These are phyloP conservation scores for Amoebophrya sp. DNA, from an alignment of 169 alveolate genomes.

Conservation along the genomic window DNA sequence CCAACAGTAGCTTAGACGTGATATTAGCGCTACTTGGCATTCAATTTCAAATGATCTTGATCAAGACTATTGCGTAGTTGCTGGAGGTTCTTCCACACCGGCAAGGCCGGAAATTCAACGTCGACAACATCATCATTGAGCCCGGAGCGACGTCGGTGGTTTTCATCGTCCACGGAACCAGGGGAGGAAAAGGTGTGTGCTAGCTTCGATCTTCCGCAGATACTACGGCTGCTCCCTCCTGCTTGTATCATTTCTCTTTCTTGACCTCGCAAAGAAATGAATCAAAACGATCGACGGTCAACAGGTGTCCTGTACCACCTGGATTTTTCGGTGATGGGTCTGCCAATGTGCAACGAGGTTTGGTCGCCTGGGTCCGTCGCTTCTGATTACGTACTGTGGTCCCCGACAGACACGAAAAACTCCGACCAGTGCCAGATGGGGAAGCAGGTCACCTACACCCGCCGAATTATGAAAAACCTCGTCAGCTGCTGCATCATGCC, in stretches of 20 bases:
- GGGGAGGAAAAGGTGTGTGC: constrained; percentile 65
- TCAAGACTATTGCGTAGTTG: too few relatives aligned
- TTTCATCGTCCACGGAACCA: constrained; percentile 77
- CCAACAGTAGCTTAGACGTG: too few relatives aligned
- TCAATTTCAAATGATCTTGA: too few relatives aligned
- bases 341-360: constrained; percentile 73
- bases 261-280: too few relatives aligned
- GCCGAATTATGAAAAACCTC: too few relatives aligned
- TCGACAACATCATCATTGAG: constrained; percentile 82
- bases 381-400: constrained; percentile 87
- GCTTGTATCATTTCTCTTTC: background rate
- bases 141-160: constrained; percentile 72
- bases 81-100: too few relatives aligned
- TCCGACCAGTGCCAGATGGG: constrained; percentile 75
- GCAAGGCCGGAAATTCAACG: constrained; percentile 49
- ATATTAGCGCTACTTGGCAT: too few relatives aligned
- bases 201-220: too few relatives aligned
- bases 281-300: too few relatives aligned
- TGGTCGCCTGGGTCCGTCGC: constrained; percentile 72
- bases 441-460: constrained; percentile 63
- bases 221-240: too few relatives aligned
- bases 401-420: constrained; percentile 57
- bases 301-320: constrained; percentile 50
- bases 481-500: background rate
- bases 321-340: constrained; percentile 75